Percentiles rank a stretch among this genome's conserved stretches.
These are phyloP conservation scores for Passiflora organensis DNA, from an alignment of 345 rosid species.

Conservation along the genomic window DNA sequence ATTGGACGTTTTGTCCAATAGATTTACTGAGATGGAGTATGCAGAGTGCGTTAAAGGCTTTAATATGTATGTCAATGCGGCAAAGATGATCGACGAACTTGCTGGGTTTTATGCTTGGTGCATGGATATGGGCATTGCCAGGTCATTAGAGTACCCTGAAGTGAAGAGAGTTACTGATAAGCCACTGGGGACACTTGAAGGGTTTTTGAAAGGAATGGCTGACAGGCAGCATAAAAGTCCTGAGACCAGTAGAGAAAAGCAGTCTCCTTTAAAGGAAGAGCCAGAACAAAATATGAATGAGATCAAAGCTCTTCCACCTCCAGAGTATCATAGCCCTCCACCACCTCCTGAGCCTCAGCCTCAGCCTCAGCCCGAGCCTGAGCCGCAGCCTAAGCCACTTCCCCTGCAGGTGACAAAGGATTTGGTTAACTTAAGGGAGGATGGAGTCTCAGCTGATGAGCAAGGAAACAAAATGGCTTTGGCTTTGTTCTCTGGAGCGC, in stretches of 20 bases:
- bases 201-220: constrained; percentile 19
- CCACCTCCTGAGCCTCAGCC: constrained; percentile 10
- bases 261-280: constrained; percentile 1
- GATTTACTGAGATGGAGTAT: constrained; percentile 25
- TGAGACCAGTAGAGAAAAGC: constrained; percentile 13
- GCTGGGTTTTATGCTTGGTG: constrained; percentile 21
- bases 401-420: constrained; percentile 13
- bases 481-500: constrained; percentile 19
- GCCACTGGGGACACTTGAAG: constrained; percentile 15
- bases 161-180: constrained; percentile 20
- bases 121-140: constrained; percentile 23
- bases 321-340: constrained; percentile 10
- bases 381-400: constrained; percentile 12
- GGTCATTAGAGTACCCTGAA: constrained; percentile 23
- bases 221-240: constrained; percentile 3
- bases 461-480: constrained; percentile 20
- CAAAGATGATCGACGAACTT: constrained; percentile 24
- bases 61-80: constrained; percentile 22
- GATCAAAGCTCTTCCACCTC: constrained; percentile 20
- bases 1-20: constrained; percentile 18
- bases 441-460: constrained; percentile 17
- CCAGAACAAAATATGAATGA: constrained; percentile 6
- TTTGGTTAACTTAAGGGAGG: constrained; percentile 24
- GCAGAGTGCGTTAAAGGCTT: constrained; percentile 18
- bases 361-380: constrained; percentile 12